Evolutionary conservation across 2,329 filamentous ascomycete species (phyloP).

Genomic region (Aschersonia sp.): DNA sequence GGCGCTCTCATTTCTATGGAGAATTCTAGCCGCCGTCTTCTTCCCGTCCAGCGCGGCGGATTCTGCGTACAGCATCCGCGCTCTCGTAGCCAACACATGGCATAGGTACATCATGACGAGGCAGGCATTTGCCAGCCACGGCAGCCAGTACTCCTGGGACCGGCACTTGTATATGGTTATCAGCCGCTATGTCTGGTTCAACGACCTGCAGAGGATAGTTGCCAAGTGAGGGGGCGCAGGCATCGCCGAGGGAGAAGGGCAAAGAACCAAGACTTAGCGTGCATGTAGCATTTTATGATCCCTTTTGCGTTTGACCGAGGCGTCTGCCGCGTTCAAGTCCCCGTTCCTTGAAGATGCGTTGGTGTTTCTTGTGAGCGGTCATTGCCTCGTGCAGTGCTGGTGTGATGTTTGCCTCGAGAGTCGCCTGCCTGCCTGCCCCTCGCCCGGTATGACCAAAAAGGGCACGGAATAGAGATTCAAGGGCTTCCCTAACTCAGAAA

Average conservation of each 20-base stretch:
- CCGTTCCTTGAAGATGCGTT: background rate
- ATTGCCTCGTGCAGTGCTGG: too few species aligned
- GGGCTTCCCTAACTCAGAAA: too few species aligned
- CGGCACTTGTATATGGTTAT: constrained; percentile 22
- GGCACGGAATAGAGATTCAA: too few species aligned
- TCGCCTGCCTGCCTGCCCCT: too few species aligned
- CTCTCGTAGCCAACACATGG: constrained; percentile 21
- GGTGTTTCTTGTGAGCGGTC: too few species aligned
- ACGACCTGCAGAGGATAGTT: constrained; percentile 10
- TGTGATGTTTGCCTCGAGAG: too few species aligned
- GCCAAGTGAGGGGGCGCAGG: background rate
- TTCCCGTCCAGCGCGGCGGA: constrained; percentile 6
- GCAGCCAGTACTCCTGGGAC: constrained; percentile 25
- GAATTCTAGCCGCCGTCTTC: constrained; percentile 7
- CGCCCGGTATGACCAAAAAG: too few species aligned
- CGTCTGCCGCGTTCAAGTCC: background rate
- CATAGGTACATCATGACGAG: constrained; percentile 18
- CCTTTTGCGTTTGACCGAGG: background rate
- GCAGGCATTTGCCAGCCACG: constrained; percentile 20
- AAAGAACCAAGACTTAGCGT: background rate
- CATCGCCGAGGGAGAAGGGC: background rate
- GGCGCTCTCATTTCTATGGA: constrained; percentile 17
- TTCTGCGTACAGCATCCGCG: constrained; percentile 10
- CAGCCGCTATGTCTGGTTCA: constrained; percentile 26
- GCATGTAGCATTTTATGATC: background rate